Conservation (phyloP, 768 basidiomycete genomes). For the Tricholoma sp. region DNA sequence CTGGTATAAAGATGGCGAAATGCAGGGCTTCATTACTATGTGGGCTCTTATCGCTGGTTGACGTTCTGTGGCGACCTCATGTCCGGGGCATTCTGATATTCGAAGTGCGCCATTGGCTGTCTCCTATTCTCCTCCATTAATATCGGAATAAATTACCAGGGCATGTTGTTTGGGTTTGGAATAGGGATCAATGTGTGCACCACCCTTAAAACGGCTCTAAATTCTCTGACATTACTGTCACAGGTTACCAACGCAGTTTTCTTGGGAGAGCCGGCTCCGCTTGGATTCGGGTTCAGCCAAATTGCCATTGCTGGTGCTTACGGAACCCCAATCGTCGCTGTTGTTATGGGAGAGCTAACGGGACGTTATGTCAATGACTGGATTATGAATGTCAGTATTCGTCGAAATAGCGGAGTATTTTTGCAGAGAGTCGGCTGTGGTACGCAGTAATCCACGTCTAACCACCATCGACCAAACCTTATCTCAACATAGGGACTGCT, state of each 20-base stretch:
- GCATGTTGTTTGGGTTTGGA: constrained; percentile 55
- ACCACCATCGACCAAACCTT: neutral
- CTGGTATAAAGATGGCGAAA: constrained; percentile 52
- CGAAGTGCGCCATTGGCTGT: constrained; percentile 31
- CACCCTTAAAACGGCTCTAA: neutral
- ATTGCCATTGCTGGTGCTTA: constrained; percentile 49
- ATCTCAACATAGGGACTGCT: constrained; percentile 40
- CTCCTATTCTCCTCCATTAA: neutral
- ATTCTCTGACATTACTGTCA: neutral
- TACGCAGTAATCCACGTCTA: constrained; percentile 16
- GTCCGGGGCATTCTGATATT: constrained; percentile 45
- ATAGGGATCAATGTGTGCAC: constrained; percentile 55
- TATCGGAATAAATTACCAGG: constrained; percentile 23
- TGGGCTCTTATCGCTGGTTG: constrained; percentile 39
- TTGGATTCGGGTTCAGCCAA: constrained; percentile 49
- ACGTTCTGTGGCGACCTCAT: constrained; percentile 61
- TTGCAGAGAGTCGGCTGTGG: constrained; percentile 60
- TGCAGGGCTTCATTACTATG: constrained; percentile 48
- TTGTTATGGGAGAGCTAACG: constrained; percentile 45
- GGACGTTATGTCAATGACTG: constrained; percentile 52
- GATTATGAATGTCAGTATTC: constrained; percentile 41
- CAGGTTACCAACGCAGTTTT: constrained; percentile 66
- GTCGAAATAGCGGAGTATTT: constrained; percentile 50
- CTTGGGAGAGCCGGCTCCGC: constrained; percentile 47
- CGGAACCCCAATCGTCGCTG: constrained; percentile 53